Conservation (phyloP, 208 protist species). For the Acanthamoeba sp. region DNA sequence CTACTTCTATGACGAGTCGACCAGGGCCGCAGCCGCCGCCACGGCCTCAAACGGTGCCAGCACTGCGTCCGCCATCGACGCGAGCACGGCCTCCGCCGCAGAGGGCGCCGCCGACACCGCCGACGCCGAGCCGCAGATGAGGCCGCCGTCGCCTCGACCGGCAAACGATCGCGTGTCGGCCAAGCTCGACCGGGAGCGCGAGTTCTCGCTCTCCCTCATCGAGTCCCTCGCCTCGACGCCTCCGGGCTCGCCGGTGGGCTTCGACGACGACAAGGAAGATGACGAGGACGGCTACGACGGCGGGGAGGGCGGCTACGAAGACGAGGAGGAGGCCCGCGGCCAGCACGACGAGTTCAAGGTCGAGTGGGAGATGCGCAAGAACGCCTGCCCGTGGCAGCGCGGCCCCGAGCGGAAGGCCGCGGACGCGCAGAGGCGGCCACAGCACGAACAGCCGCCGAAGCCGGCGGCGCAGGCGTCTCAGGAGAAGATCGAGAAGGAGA, state of each 20-base stretch:
- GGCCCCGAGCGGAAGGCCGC: neutral
- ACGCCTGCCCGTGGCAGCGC: neutral
- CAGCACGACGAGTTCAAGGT: slow-evolving; percentile 44
- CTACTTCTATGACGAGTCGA: slow-evolving; percentile 27
- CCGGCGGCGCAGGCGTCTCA: neutral
- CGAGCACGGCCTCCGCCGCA: neutral
- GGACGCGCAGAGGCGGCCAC: neutral
- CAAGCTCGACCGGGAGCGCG: slow-evolving; percentile 2
- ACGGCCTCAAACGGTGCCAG: neutral
- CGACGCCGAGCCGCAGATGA: neutral
- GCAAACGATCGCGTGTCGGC: neutral
- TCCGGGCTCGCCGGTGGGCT: neutral
- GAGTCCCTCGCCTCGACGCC: slow-evolving; percentile 9
- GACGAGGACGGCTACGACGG: neutral
- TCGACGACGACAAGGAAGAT: neutral
- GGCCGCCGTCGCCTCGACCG: slow-evolving; percentile 6
- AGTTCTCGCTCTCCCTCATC: slow-evolving; percentile 35
- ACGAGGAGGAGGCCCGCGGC: neutral
- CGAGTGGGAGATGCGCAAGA: slow-evolving; percentile 29
- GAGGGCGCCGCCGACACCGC: neutral
- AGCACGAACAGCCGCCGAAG: neutral
- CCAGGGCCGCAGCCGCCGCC: neutral
- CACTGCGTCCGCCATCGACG: neutral
- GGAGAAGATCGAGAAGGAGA: neutral
- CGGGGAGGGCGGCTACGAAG: neutral